Evolutionary conservation across 208 protist species (phyloP), one percentile per base, ranked within the genome.

Genomic region (Novymonas esmeraldas): DNA sequence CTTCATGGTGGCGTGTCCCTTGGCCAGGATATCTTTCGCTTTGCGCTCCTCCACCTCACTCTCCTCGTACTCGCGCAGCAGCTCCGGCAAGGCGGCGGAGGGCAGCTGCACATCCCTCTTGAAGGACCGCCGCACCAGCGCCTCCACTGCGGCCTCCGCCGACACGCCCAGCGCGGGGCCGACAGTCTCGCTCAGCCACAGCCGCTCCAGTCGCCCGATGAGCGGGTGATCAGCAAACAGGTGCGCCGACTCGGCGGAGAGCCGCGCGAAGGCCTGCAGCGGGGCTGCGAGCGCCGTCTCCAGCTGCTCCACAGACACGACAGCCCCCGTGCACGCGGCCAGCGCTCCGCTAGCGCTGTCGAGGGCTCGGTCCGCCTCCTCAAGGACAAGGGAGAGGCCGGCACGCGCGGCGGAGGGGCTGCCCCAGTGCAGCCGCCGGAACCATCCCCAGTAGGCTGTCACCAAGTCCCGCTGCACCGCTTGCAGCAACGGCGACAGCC

Each of bases 41-140:
- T 93, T 92, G 2, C 55, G 62, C 33, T 89, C 82, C 33, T 91
- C 84, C 20, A 91, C 73, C 50, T 95, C 90, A 68, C 81, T 86
- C 18, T 63, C 73, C 2, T 77, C 57, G 51, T 94, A 94, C 46
- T 89, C 81, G 4, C 70, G 69, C 50, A 85, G 46, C 20, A 82
- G 39, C 13, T 72, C 62, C 0, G 63, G 44, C 22, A 90, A 62
- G 0, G 64, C 76, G 2, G 39, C 29, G 9, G 60, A 84, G 1
- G 87, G 85, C 9, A 91, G 57, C 11, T 60, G 57, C 10, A 89
- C 18, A 55, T 95, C 87, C 1, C 87, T 68, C n/a, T 85, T 85
- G 61, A 86, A 95, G 26, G 76, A 86, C 9, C 78, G 72, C n/a
- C 90, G 81, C 57, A 89, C 48, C 24, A 91, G 75, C 20, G 64